Percentiles rank a stretch among this genome's conserved stretches.
Conservation (phyloP, 1,284 basidiomycete species). For the Volvariella surrecta region DNA sequence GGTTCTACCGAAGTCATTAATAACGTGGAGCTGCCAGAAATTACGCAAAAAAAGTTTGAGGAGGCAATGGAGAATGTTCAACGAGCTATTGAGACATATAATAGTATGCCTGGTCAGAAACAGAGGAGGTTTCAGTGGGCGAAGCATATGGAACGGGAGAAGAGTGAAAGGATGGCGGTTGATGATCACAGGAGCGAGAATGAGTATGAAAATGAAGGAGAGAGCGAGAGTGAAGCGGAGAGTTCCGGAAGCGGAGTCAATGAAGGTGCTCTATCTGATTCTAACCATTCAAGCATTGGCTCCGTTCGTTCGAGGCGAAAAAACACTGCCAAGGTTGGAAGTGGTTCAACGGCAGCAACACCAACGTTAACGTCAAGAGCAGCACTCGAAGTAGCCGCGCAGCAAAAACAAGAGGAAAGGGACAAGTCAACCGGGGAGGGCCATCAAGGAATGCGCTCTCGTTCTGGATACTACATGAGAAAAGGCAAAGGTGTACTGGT, state of each 20-base stretch:
- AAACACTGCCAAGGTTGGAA: no score
- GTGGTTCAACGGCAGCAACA: no score
- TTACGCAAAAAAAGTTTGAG: conserved; percentile 26
- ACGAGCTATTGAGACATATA: neutral
- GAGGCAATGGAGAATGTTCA: conserved; percentile 22
- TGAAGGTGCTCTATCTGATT: no score
- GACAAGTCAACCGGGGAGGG: conserved; percentile 1
- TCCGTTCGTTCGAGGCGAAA: no score
- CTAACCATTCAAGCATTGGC: no score
- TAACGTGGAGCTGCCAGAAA: conserved; percentile 24
- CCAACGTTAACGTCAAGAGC: no score
- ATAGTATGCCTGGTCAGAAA: no score
- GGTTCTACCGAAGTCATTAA: conserved; percentile 3
- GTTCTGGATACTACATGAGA: conserved; percentile 8
- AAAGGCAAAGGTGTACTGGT: conserved; percentile 63
- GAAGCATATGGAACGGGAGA: no score
- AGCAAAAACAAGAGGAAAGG: no score
- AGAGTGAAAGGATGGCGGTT: neutral
- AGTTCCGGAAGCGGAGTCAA: no score
- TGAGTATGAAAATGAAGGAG: conserved; percentile 1
- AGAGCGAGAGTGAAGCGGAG: neutral
- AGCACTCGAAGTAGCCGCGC: no score
- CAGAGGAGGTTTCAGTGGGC: no score
- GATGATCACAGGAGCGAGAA: neutral
- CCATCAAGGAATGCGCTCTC: conserved; percentile 9